phyloP scores from a whole-genome alignment of 2,329 filamentous ascomycete genomes.

The Ascochyta rabiei region DNA sequence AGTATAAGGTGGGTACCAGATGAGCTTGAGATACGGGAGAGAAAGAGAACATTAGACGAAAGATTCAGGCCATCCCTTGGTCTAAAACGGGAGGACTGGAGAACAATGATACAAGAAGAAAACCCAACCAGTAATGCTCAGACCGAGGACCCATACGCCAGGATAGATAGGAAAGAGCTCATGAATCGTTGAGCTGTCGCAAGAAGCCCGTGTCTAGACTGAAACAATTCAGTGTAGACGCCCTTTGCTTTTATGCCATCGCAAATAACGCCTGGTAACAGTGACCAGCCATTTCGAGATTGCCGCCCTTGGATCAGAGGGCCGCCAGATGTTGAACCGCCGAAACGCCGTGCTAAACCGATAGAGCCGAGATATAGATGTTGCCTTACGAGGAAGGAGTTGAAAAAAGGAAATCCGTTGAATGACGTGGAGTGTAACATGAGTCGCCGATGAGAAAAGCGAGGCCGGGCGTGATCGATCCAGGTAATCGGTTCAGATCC shows the following conservation, averaged over 20 bases:
- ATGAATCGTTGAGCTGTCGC: conserved; percentile 19
- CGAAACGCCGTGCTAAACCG: conserved; percentile 48
- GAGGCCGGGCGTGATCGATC: conserved; percentile 20
- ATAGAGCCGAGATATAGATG: conserved; percentile 28
- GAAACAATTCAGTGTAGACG: conserved; percentile 39
- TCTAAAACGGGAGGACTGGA: conserved; percentile 12
- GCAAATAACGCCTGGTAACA: conserved; percentile 27
- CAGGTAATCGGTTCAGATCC: conserved; percentile 18
- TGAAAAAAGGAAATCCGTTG: conserved; percentile 15
- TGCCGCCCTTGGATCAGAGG: conserved; percentile 28
- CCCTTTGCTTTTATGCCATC: conserved; percentile 42
- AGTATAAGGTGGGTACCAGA: conserved; percentile 27
- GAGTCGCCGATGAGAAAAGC: conserved; percentile 22
- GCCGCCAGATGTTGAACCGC: conserved; percentile 28
- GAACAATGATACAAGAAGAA: conserved; percentile 29
- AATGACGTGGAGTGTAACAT: conserved; percentile 14
- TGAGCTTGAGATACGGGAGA: conserved; percentile 22
- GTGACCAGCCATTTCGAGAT: conserved; percentile 31
- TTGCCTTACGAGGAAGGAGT: conserved; percentile 16
- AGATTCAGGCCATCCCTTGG: conserved; percentile 22
- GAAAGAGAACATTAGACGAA: conserved; percentile 29
- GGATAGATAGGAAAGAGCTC: conserved; percentile 14
- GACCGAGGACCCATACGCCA: conserved; percentile 16
- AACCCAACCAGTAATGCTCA: conserved; percentile 23
- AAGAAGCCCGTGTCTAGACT: conserved; percentile 33